These are phyloP conservation scores for Trichosporon faecale DNA, from an alignment of 1,284 basidiomycete species.

Conservation along the genomic window DNA sequence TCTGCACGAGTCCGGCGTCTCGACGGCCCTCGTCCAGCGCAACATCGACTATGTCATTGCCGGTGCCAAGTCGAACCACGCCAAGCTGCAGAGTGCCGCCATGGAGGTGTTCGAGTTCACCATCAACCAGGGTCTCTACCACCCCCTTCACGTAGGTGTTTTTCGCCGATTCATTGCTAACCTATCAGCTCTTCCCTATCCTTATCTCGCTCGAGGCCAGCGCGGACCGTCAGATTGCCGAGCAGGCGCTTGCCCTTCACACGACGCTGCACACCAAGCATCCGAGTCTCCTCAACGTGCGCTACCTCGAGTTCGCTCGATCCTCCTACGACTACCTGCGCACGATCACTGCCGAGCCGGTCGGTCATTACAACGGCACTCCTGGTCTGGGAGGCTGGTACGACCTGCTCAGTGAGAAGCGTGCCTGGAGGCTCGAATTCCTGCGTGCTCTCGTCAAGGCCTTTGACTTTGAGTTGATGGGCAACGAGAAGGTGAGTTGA, in stretches of 20 bases:
- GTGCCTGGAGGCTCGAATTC: constrained; percentile 78
- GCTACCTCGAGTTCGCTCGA: constrained; percentile 73
- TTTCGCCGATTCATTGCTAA: not conserved
- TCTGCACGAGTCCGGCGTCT: constrained; percentile 91
- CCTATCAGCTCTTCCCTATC: constrained; percentile 74
- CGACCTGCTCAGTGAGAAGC: constrained; percentile 80
- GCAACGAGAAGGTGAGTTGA: constrained; percentile 49
- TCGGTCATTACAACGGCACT: constrained; percentile 32
- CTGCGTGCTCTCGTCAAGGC: constrained; percentile 74
- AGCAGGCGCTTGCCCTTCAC: constrained; percentile 76
- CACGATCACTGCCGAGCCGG: constrained; percentile 54
- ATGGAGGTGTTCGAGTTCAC: constrained; percentile 89
- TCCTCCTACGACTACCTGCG: constrained; percentile 80
- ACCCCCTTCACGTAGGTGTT: constrained; percentile 73
- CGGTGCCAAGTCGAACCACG: constrained; percentile 69
- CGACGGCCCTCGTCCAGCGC: constrained; percentile 87
- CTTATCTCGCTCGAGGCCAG: constrained; percentile 91
- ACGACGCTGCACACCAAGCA: constrained; percentile 82
- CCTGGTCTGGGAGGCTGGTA: constrained; percentile 89
- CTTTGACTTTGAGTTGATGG: constrained; percentile 64
- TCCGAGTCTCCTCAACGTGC: constrained; percentile 78
- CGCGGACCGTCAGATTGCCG: constrained; percentile 61
- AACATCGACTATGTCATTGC: constrained; percentile 79
- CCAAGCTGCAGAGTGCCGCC: constrained; percentile 73
- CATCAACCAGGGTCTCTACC: constrained; percentile 89